phyloP scores from a whole-genome alignment of 257 asterid species.

The Capsicum rhomboideum region DNA sequence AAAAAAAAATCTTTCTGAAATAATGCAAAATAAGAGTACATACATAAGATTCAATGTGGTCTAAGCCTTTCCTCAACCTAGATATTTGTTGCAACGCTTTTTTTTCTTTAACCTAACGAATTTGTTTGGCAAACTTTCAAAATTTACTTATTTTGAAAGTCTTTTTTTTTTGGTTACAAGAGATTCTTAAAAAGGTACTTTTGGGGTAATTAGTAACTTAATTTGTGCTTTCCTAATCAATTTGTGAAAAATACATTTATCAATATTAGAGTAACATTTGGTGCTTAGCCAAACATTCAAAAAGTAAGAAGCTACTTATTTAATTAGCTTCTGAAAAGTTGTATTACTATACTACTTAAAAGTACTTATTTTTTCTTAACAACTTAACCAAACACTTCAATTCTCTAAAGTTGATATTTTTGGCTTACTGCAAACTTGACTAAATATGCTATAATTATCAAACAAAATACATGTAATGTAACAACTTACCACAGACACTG shows the following conservation, averaged over 20 bases:
- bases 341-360: not conserved
- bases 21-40: not conserved
- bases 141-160: not conserved
- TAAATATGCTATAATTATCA: not conserved
- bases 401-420: not conserved
- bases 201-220: not conserved
- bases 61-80: not conserved
- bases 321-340: not conserved
- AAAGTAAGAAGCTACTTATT: not conserved
- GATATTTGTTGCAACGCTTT: too few species aligned
- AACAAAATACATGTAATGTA: not conserved
- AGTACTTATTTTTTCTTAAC: not conserved
- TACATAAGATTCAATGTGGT: not conserved
- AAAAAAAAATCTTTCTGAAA: not conserved
- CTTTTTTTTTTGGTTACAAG: not conserved
- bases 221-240: not conserved
- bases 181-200: not conserved
- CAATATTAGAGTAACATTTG: too few species aligned
- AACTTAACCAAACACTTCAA: not conserved
- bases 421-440: not conserved
- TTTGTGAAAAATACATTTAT: too few species aligned
- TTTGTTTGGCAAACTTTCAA: too few species aligned
- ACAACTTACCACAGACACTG: not conserved
- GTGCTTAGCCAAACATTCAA: not conserved
- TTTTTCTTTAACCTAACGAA: too few species aligned